Percentiles rank a stretch among this genome's conserved stretches.
These are phyloP conservation scores for Lentinula edodes DNA, from an alignment of 768 basidiomycete species.

Conservation along the genomic window DNA sequence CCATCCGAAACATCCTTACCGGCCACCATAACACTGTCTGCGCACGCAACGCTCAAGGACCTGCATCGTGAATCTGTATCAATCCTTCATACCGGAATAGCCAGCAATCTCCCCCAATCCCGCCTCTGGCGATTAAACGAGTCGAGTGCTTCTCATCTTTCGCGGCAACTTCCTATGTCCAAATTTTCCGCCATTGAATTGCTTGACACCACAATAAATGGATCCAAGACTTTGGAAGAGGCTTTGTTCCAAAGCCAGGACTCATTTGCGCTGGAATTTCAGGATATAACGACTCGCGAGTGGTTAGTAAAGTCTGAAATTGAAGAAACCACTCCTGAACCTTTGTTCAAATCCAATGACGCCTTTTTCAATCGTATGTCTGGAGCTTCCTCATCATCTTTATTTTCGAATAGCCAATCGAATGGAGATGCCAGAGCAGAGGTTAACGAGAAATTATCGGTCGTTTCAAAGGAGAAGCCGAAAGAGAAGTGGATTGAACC, in stretches of 20 bases:
- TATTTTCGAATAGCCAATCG: constrained; percentile 16
- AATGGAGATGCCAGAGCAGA: constrained; percentile 9
- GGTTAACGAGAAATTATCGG: constrained; percentile 12
- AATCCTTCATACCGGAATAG: not conserved
- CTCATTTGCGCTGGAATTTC: constrained; percentile 73
- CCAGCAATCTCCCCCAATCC: constrained; percentile 27
- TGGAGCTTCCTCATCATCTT: constrained; percentile 15
- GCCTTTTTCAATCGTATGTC: constrained; percentile 53
- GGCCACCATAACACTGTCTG: constrained; percentile 41
- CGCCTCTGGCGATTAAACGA: constrained; percentile 50
- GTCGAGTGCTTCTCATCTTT: constrained; percentile 26
- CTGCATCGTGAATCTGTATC: constrained; percentile 23
- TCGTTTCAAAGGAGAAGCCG: not conserved
- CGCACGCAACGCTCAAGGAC: constrained; percentile 41
- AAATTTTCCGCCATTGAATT: constrained; percentile 41
- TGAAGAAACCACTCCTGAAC: constrained; percentile 27
- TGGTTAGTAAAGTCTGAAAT: constrained; percentile 41
- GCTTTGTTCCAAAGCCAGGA: constrained; percentile 56
- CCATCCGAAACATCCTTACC: constrained; percentile 22
- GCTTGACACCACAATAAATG: constrained; percentile 13
- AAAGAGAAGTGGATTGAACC: constrained; percentile 44
- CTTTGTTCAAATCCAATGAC: constrained; percentile 47
- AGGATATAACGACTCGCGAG: constrained; percentile 31
- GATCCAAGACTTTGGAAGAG: constrained; percentile 43
- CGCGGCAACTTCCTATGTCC: constrained; percentile 23